Evolutionary conservation across 108 stramenopile genomes (phyloP).

Genomic region (Phaeodactylum tricornutum): DNA sequence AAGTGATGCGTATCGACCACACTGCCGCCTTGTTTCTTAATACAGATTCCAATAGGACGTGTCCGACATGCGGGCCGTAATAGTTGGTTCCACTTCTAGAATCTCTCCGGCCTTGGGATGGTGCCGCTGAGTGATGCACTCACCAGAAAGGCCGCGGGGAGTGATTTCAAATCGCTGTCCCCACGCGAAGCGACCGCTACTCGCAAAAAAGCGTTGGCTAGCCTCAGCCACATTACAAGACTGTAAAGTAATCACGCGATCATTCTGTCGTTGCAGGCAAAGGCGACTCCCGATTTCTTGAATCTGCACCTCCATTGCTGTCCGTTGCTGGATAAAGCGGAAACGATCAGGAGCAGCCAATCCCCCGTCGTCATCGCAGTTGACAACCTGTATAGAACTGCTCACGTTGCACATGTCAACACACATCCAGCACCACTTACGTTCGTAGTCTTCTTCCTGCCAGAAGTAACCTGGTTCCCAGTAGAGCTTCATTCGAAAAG

Average conservation of each 20-base stretch:
- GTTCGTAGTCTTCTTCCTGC: slow-evolving; percentile 44
- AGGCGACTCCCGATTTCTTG: no score
- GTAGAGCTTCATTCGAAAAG: slow-evolving; percentile 1
- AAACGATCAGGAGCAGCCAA: no score
- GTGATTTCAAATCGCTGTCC: slow-evolving; percentile 3
- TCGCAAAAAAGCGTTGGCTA: background rate
- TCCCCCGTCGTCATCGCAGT: no score
- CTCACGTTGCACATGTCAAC: background rate
- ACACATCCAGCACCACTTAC: slow-evolving; percentile 44
- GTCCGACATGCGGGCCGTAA: slow-evolving; percentile 2
- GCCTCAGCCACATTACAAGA: background rate
- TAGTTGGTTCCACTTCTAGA: slow-evolving; percentile 8
- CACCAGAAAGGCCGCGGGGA: background rate
- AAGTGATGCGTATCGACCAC: no score
- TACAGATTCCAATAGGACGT: slow-evolving; percentile 15
- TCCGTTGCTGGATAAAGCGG: no score
- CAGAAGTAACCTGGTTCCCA: slow-evolving; percentile 28
- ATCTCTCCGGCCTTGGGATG: slow-evolving; percentile 12
- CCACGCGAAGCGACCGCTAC: background rate
- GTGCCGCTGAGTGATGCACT: slow-evolving; percentile 13
- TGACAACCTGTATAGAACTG: background rate
- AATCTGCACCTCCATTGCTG: no score
- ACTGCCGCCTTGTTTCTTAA: no score
- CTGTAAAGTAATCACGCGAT: background rate
- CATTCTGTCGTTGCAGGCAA: background rate